Evolutionary conservation across 2,329 filamentous ascomycete species (phyloP), one percentile per base, ranked within the genome.

Genomic region (Coniochaeta pulveracea): DNA sequence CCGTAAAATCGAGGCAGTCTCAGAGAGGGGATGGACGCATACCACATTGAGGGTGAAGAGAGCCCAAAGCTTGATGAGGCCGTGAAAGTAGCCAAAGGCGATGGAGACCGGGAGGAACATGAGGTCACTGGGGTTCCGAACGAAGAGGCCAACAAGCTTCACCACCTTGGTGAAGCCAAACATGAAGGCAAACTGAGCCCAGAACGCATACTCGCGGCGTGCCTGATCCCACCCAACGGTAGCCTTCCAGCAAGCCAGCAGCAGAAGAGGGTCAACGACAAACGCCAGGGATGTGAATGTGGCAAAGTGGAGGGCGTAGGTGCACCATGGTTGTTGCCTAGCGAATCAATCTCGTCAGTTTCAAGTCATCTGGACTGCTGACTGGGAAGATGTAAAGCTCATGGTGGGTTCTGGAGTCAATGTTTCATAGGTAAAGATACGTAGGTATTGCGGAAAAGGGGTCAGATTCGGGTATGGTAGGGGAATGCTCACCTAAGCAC

Each of bases 251-350:
- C 78, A 77, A 14, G 81, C 66, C 40, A 66, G 71, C 40, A 89
- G 66, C 33, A 91, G 66, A 23, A 85, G 62, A 18, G 79, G 70
- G 56, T 96, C 89, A 45, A 84, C 71, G 30, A 80, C 55, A 41
- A 94, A 76, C 19, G 88, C 85, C 49, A 93, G 78, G 24, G 88
- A 91, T 27, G 85, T 93, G 50, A 95, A 79, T 11, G 89, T 96
- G 17, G 89, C 91, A 51, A 94, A 66, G 60, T 95, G 84, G 39
- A 95, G 76, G 33, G 89, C 85, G 55, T 95, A 96, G 10, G 85
- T 83, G 58, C 81, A 93, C 86, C 88, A 96, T 31, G 76, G 80
- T 55, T 95, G 89, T 50, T 84, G 84, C 48, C 88, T 94, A 47
- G n/a, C n/a, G n/a, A n/a, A n/a, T n/a, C n/a, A n/a, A 21, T 26